Evolutionary conservation across 192 early-diverging fungal genomes (phyloP), one percentile per base, ranked within the genome.

Genomic region (Coemansia sp.): DNA sequence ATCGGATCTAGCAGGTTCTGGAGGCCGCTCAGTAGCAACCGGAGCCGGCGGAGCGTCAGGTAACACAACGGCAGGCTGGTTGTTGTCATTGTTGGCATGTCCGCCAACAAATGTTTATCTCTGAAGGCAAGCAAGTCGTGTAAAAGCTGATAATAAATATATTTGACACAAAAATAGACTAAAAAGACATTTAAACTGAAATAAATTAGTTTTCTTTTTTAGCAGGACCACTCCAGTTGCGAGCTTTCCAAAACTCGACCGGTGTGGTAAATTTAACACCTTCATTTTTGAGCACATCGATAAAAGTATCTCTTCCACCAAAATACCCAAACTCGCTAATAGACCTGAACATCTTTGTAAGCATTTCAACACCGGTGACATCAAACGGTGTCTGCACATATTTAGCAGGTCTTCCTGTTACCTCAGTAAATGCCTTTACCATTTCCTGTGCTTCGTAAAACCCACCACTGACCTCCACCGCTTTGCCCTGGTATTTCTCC

Each of bases 201-300:
- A 41, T 41, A 41, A 41, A 41, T 9, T 6, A 41, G 39, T 9
- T 9, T 41, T 41, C 11, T 41, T 54, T n/a, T 17, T 15, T 22
- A 12, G 56, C 5, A 4, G 56, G 56, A 0, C 56, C 56, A 14
- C 6, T 57, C 56, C 58, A 60, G 22, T 34, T 34, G 35, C 58
- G 22, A 12, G 22, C 34, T 18, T 38, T 60, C 58, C 58, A 60
- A 38, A 60, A 60, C 36, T 60, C 58, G 14, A 35, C 58, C 15
- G 58, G 58, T 12, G 75, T 69, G 17, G 85, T 83, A 63, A 87
- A 86, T 62, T 87, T 80, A 55, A 86, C 73, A 1, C 73, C 60
- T 76, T 81, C 77, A 8, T 86, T 35, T 38, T 37, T 35, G 58
- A 36, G 17, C 35, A 17, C 9, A 32, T 60, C 63, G 5, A 51